phyloP scores from a whole-genome alignment of 495 filamentous ascomycete species.

The Penicillium bovifimosum region DNA sequence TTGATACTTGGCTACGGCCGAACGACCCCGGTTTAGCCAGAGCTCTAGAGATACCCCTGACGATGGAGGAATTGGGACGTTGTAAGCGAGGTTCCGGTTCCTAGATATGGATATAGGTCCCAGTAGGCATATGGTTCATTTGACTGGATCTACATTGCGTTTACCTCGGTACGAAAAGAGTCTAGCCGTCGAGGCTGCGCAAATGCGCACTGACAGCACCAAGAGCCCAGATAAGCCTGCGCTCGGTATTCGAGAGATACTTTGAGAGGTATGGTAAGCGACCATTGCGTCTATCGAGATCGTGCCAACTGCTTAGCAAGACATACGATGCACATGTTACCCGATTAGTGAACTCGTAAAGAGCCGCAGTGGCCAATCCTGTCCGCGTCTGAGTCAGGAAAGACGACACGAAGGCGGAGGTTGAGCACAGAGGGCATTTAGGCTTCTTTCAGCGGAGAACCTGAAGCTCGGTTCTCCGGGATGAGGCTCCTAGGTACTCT shows the following conservation, averaged over 20 bases:
- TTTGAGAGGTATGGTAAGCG: not conserved
- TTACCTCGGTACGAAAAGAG: not conserved
- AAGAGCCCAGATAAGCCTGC: not conserved
- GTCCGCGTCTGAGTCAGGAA: not conserved
- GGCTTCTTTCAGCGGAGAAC: not conserved
- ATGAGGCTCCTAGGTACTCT: not conserved
- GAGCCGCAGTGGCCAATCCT: not conserved
- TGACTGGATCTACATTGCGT: not conserved
- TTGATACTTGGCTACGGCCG: not conserved
- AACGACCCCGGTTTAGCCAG: too few relatives aligned
- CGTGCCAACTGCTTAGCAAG: not conserved
- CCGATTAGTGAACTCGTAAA: not conserved
- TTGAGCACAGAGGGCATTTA: not conserved
- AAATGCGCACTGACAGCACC: slow-evolving; percentile 1
- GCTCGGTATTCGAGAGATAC: not conserved
- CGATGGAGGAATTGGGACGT: not conserved
- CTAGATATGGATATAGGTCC: not conserved
- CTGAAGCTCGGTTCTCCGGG: not conserved
- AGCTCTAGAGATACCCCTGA: not conserved
- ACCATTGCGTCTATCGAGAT: not conserved
- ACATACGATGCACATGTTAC: not conserved
- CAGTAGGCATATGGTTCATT: not conserved
- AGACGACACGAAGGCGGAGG: too few relatives aligned
- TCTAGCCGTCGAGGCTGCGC: not conserved
- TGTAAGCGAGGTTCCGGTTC: not conserved